phyloP scores from a whole-genome alignment of 1,284 basidiomycete species.

The Filobasidium uniguttulatum region DNA sequence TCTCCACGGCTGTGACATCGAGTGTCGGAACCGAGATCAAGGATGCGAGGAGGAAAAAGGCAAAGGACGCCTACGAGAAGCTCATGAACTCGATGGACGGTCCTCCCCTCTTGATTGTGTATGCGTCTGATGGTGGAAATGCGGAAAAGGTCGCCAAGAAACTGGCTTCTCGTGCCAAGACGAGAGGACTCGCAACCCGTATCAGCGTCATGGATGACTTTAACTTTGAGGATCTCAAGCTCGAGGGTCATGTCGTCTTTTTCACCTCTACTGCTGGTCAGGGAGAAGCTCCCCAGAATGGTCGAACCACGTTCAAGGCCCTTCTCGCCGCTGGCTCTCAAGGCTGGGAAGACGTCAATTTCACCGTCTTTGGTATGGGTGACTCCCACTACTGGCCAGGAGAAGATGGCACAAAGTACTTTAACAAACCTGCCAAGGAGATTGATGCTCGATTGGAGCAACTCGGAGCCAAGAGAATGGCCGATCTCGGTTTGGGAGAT shows the following conservation, averaged over 20 bases:
- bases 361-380: slow-evolving; percentile 85
- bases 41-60: slow-evolving; percentile 69
- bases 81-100: slow-evolving; percentile 76
- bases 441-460: slow-evolving; percentile 63
- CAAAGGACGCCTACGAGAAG: slow-evolving; percentile 72
- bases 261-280: slow-evolving; percentile 96
- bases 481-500: slow-evolving; percentile 72
- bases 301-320: slow-evolving; percentile 76
- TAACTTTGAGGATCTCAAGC: slow-evolving; percentile 47
- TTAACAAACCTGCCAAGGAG: slow-evolving; percentile 94
- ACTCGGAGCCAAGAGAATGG: slow-evolving; percentile 61
- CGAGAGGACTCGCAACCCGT: slow-evolving; percentile 66
- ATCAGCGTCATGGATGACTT: slow-evolving; percentile 54
- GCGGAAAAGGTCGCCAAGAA: slow-evolving; percentile 94
- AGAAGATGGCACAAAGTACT: slow-evolving; percentile 88
- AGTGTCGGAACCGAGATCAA: slow-evolving; percentile 72
- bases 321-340: slow-evolving; percentile 49
- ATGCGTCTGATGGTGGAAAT: slow-evolving; percentile 84
- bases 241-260: slow-evolving; percentile 61
- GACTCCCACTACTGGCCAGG: slow-evolving; percentile 99
- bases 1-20: slow-evolving; percentile 71
- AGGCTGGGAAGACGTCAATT: slow-evolving; percentile 50
- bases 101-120: slow-evolving; percentile 75
- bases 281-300: slow-evolving; percentile 95
- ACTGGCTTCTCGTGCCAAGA: slow-evolving; percentile 66